Conservation (phyloP, 805 yeast species). For the Saturnispora quitensis region DNA sequence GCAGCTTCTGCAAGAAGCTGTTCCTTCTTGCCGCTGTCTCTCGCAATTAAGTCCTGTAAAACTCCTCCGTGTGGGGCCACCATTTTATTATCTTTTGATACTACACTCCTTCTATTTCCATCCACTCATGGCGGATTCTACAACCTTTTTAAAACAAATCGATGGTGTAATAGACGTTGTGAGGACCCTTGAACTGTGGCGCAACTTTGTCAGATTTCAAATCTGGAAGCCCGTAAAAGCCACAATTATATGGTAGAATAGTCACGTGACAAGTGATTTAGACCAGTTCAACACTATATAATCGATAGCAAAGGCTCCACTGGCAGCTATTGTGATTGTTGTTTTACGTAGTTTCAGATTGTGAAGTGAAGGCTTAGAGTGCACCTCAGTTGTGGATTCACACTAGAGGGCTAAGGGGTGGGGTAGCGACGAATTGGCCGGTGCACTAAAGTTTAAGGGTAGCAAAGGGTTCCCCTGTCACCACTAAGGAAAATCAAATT, state of each 20-base stretch:
- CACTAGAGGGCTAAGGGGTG: background rate
- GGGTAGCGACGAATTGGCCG: no score
- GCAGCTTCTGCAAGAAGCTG: slow-evolving; percentile 52
- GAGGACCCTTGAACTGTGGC: background rate
- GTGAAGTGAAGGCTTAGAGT: background rate
- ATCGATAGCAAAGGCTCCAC: background rate
- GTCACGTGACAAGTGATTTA: background rate
- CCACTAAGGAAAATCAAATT: no score
- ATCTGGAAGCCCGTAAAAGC: background rate
- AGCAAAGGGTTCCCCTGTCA: background rate
- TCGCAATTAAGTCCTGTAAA: slow-evolving; percentile 72
- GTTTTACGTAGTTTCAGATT: background rate
- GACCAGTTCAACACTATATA: background rate
- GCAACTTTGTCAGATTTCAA: background rate
- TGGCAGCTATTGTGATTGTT: background rate
- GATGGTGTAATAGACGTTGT: background rate
- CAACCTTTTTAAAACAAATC: background rate
- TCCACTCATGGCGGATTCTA: background rate
- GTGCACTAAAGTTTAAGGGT: background rate
- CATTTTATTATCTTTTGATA: slow-evolving; percentile 29
- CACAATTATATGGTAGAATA: background rate
- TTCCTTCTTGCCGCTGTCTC: slow-evolving; percentile 59
- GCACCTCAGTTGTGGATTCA: background rate
- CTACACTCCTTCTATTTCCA: background rate
- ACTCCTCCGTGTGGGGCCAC: slow-evolving; percentile 89